Percentiles rank a stretch among this genome's conserved stretches.
phyloP scores from a whole-genome alignment of 2,329 filamentous ascomycete genomes.

The Geosmithia putterillii region DNA sequence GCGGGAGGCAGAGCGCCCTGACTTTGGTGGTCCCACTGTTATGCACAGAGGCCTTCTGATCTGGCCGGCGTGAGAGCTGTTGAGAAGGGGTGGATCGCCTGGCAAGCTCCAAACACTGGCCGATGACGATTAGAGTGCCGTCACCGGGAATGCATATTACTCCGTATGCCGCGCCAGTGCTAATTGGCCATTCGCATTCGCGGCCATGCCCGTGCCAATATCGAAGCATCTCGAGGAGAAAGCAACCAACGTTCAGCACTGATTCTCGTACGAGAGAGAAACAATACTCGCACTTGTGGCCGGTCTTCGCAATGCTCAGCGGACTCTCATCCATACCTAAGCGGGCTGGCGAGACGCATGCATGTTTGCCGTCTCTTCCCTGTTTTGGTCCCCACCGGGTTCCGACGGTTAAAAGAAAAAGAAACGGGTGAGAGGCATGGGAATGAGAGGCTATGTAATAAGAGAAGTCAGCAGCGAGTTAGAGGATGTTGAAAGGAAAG shows the following conservation, averaged over 20 bases:
- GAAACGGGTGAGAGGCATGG: neutral
- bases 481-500: neutral
- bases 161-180: too few species aligned
- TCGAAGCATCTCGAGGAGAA: too few species aligned
- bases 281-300: neutral
- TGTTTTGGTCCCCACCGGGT: neutral
- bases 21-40: neutral
- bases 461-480: neutral
- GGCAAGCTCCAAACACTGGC: neutral
- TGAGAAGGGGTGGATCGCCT: neutral
- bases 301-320: too few species aligned
- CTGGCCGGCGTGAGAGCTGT: neutral
- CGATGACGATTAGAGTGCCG: neutral
- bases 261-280: too few species aligned
- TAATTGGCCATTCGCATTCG: too few species aligned
- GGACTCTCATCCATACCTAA: neutral
- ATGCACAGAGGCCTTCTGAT: neutral
- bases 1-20: conserved; percentile 5
- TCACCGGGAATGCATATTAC: neutral
- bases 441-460: neutral
- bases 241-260: too few species aligned
- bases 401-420: neutral
- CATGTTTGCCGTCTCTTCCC: neutral
- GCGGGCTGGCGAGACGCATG: neutral
- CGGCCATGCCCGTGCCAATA: too few species aligned